Base-by-base conservation (phyloP, 352 stramenopile genomes). In the Phytophthora aleatoria region DNA sequence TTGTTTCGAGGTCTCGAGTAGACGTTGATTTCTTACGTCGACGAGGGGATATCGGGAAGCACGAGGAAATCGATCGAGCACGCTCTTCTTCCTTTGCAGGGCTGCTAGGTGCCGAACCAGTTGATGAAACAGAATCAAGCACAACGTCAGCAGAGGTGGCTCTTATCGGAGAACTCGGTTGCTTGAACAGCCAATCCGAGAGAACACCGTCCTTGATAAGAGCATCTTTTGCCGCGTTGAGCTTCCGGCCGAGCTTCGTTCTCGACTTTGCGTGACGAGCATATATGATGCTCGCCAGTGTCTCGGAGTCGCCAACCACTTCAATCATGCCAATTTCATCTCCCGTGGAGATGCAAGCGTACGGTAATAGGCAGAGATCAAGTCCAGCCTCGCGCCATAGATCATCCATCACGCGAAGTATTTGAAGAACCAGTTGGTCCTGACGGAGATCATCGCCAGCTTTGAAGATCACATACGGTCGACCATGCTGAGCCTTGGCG, bases 391-490 rank as follows among this genome's bases (percentile, higher is more conserved):
- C 83, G 31, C 91, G 79, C 91, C 92, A 98, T 3, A 98, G 57
- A 26, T 90, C 76, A 57, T 98, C 90, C 90, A 98, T 97, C 3
- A 97, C 81, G 13, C 89, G 79, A 5, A 98, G 53, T 33, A 98
- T 76, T 62, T 98, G 91, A 41, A 97, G 76, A 51, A 97, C 95
- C 5, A 98, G 79, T 71, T 98, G 90, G 55, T 98, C 95, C 62
- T 98, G 95, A 5, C 94, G 90, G 36, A 98, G 63, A 62, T 98
- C 94, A 50, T 98, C 94, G 1, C 94, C 94, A 0, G 82, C 83
- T 66, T 98, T 98, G 74, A 98, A 97, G 52, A 98, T 96, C 31
- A 97, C 77, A 55, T 79, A 87, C 1, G 79, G 79, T 8, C 77
- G 73, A 27, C 71, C 76, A 50, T 91, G 80, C 39, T 89, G 68